phyloP scores from a whole-genome alignment of 169 alveolate species.

The Babesia bigemina region DNA sequence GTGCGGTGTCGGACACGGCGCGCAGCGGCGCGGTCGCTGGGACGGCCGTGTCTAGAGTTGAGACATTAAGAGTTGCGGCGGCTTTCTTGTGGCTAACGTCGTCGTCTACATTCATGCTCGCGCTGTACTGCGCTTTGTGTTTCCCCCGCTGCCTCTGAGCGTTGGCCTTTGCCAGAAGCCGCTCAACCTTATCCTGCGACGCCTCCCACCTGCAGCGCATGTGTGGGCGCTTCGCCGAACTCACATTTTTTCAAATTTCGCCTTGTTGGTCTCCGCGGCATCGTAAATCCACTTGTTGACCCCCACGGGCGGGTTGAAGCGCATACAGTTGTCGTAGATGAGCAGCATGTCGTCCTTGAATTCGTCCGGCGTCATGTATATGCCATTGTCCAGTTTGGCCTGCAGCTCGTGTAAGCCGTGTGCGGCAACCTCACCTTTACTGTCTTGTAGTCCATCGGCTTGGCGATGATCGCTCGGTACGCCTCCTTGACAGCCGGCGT shows the following conservation, averaged over 20 bases:
- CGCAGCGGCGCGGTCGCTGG: too few relatives aligned
- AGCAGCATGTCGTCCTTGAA: conserved; percentile 62
- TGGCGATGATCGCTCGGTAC: conserved; percentile 42
- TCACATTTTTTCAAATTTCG: conserved; percentile 51
- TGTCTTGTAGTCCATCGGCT: conserved; percentile 68
- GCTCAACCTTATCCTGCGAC: background rate
- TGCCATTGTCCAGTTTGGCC: conserved; percentile 35
- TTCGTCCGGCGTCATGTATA: conserved; percentile 50
- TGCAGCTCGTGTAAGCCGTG: background rate
- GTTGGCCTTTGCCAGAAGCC: conserved; percentile 27
- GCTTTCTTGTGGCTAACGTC: too few relatives aligned
- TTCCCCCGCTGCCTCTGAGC: background rate
- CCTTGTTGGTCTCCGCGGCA: conserved; percentile 54
- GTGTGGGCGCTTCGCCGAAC: background rate
- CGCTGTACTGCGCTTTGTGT: background rate
- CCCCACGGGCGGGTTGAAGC: conserved; percentile 65
- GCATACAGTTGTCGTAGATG: conserved; percentile 67
- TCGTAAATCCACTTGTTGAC: conserved; percentile 64
- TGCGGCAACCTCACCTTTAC: conserved; percentile 37
- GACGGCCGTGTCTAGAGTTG: too few relatives aligned
- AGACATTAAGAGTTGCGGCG: too few relatives aligned
- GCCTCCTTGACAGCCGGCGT: conserved; percentile 60
- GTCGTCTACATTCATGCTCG: background rate
- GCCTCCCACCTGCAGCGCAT: conserved; percentile 50
- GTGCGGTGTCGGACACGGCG: background rate